Conservation (phyloP, 1,284 basidiomycete genomes). For the Apiotrichum domesticum region DNA sequence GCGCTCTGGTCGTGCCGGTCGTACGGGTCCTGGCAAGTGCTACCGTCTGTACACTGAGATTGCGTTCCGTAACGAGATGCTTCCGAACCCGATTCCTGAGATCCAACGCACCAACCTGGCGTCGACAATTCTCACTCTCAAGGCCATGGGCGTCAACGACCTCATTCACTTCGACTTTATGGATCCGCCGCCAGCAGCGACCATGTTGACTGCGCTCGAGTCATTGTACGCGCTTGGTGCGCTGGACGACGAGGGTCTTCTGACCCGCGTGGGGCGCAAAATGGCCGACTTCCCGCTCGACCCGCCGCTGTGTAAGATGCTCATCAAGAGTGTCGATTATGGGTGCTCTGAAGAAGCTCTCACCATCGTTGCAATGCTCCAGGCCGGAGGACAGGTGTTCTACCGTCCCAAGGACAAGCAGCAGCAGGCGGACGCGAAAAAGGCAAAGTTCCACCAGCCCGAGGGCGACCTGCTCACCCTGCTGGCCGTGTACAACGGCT, state of each 20-base stretch:
- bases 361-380: slow-evolving; percentile 92
- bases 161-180: slow-evolving; percentile 98
- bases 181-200: slow-evolving; percentile 96
- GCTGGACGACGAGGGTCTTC: slow-evolving; percentile 89
- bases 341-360: slow-evolving; percentile 97
- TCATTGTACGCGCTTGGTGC: slow-evolving; percentile 91
- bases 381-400: slow-evolving; percentile 89
- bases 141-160: slow-evolving; percentile 99
- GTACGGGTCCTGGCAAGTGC: slow-evolving; percentile 97
- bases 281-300: slow-evolving; percentile 99
- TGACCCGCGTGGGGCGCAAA: slow-evolving; percentile 90
- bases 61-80: slow-evolving; percentile 97
- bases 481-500: slow-evolving; percentile 94
- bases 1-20: slow-evolving; percentile 88
- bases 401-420: slow-evolving; percentile 99
- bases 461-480: slow-evolving; percentile 96
- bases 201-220: slow-evolving; percentile 84
- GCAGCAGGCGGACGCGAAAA: slow-evolving; percentile 67
- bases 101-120: slow-evolving; percentile 94
- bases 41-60: slow-evolving; percentile 97
- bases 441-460: slow-evolving; percentile 56
- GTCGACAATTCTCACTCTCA: slow-evolving; percentile 87
- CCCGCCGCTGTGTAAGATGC: slow-evolving; percentile 91
- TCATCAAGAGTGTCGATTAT: slow-evolving; percentile 95
- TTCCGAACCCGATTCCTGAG: slow-evolving; percentile 95